Evolutionary conservation across 768 basidiomycete species (phyloP), one percentile per base, ranked within the genome.

Genomic region (Boletus edulis): DNA sequence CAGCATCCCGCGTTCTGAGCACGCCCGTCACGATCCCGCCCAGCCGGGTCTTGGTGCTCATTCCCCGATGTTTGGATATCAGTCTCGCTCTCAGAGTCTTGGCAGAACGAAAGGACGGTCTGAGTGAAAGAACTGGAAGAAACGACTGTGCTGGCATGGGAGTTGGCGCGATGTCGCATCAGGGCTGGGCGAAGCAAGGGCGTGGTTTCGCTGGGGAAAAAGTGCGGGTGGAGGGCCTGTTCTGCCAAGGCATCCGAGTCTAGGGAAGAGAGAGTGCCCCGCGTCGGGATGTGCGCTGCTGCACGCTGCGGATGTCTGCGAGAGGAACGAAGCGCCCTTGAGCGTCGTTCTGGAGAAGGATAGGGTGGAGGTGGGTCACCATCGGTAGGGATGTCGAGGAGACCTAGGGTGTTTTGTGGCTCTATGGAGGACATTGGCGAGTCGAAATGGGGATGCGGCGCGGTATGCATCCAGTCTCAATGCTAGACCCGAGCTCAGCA

Each of bases 351-450:
- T 34, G 68, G 72, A 2, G 77, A 74, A 18, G 86, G 87, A 67
- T 89, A 89, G 2, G 87, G 87, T 0, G 87, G 87, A 11, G 87
- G 87, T 4, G 87, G 87, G 60, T 89, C 87, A 11, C 9, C 29
- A 14, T 69, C 53, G 6, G 54, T 51, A 2, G 62, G 46, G 1
- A 41, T 42, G 18, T 62, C 63, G 27, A 60, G 46, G 0, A 59
- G 49, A 39, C 56, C 54, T 14, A 61, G 24, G 3, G 49, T 47
- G 17, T 52, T 56, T 12, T 54, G 54, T 27, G 54, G 58, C 8
- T 55, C 50, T 10, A 20, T 13, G 18, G 22, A 54, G 3, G 62
- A 37, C 64, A 66, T 66, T 35, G 11, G 13, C 1, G 27, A 29
- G 27, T 29, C 27, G 27, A 29, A 8, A 27, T 8, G 27, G 27